Evolutionary conservation across 164 flowering plant species (phyloP), one percentile per base, ranked within the genome.

Genomic region (Malania oleifera): DNA sequence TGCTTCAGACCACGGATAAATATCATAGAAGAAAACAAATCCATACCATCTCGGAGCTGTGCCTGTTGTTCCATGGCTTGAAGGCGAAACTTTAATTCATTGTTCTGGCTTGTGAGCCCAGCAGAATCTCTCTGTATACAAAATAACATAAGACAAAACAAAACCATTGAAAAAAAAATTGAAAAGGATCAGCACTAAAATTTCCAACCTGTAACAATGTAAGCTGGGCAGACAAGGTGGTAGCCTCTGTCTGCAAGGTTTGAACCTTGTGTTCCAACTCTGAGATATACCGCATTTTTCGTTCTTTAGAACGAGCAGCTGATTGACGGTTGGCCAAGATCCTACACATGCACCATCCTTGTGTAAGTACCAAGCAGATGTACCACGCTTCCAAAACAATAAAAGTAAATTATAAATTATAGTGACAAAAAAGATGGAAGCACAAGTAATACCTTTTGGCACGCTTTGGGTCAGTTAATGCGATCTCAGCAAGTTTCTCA

Each of bases 291-390:
- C 93, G 77, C 95, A 86, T 85, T 76, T 93, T 93, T 39, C 99
- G 68, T 65, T 93, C 99, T 69, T 93, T 93, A 34, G 99, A 93
- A 40, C 99, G 92, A 41, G 97, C 99, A 74, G 99, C 99, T 17
- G 99, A 93, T 54, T 86, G 97, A 27, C 99, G 91, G 69, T 95
- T 95, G 43, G 99, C 99, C 80, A 95, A 82, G 63, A 95, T 95
- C 80, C 99, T 95, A 62, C 10, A n/a, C 40, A 55, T n/a, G 13
- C 43, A 39, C 51, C 58, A 54, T 27, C n/a, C n/a, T n/a, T 7
- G 19, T 2, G 9, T 28, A 45, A 44, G 17, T 23, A 26, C 7
- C 46, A 10, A 22, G 19, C 22, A 18, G 56, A 45, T 24, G 56
- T n/a, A 35, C 9, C 10, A 48, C 2, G 26, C n/a, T n/a, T 15